Conservation (phyloP, 306 rosid genomes). For the Dalbergia cochinchinensis region DNA sequence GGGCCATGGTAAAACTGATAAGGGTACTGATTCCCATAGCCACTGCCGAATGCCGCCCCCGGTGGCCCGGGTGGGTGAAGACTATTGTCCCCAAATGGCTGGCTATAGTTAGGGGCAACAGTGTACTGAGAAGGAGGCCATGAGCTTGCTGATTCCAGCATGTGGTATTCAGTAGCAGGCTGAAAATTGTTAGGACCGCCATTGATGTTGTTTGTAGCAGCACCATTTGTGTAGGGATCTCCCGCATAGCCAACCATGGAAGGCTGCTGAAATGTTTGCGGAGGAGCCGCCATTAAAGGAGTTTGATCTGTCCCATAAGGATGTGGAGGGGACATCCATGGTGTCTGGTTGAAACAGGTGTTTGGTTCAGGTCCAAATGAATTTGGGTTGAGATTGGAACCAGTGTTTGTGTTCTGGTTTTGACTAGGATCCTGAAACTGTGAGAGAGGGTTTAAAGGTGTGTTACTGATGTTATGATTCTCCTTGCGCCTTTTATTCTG, state of each 20-base stretch:
- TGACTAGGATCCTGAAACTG: slow-evolving; percentile 53
- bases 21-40: slow-evolving; percentile 61
- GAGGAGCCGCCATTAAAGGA: slow-evolving; percentile 37
- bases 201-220: slow-evolving; percentile 28
- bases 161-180: slow-evolving; percentile 51
- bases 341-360: slow-evolving; percentile 46
- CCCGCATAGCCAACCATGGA: slow-evolving; percentile 59
- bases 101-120: slow-evolving; percentile 57
- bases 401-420: slow-evolving; percentile 55
- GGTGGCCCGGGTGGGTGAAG: slow-evolving; percentile 34
- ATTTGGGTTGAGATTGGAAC: slow-evolving; percentile 31
- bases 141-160: slow-evolving; percentile 64
- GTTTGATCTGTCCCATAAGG: slow-evolving; percentile 50
- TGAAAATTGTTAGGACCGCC: slow-evolving; percentile 38
- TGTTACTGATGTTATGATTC: background rate
- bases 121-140: slow-evolving; percentile 69
- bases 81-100: slow-evolving; percentile 59
- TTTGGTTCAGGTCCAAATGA: slow-evolving; percentile 49
- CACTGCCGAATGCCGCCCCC: slow-evolving; percentile 50
- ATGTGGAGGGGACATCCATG: slow-evolving; percentile 54
- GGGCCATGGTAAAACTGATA: slow-evolving; percentile 61
- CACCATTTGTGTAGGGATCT: slow-evolving; percentile 52
- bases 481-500: slow-evolving; percentile 64
- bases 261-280: slow-evolving; percentile 46
- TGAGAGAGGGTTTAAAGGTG: slow-evolving; percentile 22